Base-by-base conservation (phyloP, 148 eudicot genomes). In the Cornus kousa region DNA sequence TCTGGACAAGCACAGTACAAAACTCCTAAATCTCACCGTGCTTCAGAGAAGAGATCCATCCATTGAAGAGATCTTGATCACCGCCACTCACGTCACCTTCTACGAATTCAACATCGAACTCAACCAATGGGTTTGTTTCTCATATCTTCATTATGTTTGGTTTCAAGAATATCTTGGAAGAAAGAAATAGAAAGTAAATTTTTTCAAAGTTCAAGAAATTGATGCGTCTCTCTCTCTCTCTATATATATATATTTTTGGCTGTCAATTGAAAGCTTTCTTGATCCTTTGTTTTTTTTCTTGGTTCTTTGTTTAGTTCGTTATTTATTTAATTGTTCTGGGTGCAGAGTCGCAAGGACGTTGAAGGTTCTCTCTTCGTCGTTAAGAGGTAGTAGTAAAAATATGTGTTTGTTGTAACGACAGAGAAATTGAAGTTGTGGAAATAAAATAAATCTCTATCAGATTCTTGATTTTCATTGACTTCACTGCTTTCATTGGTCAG, bases 301-400 rank as follows among this genome's bases (percentile, higher is more conserved):
- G 43, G 5, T 43, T 43, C 3, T 43, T 9, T 43, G 10, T 43
- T 9, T 43, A 9, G 8, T 43, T 43, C 3, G 4, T 43, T 65
- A 24, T 50, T 43, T 32, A 33, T 35, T 35, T 39, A 22, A 39
- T 66, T 20, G 16, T 67, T 59, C 50, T 28, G 65, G 4, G 33
- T 77, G 70, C 85, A 93, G 98, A 94, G 96, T 76, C 92, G 98
- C 53, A 94, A 94, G 90, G 96, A 94, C 81, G 94, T 94, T n/a
- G 96, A 94, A 77, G 98, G 98, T 13, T 94, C 98, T 10, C 86
- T 94, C 1, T 90, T 94, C 64, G 96, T 94, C 7, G 96, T 94
- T 53, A 92, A 88, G 81, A 90, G 98, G 98, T 91, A 75, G n/a
- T 62, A 62, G 23, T 62, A 53, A 11, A 53, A 53, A 53, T 53